A percentile compares a stretch with the other conserved stretches of the same genome.
Evolutionary conservation across 331 rosid genomes (phyloP).

Genomic region (Acacia concinna): DNA sequence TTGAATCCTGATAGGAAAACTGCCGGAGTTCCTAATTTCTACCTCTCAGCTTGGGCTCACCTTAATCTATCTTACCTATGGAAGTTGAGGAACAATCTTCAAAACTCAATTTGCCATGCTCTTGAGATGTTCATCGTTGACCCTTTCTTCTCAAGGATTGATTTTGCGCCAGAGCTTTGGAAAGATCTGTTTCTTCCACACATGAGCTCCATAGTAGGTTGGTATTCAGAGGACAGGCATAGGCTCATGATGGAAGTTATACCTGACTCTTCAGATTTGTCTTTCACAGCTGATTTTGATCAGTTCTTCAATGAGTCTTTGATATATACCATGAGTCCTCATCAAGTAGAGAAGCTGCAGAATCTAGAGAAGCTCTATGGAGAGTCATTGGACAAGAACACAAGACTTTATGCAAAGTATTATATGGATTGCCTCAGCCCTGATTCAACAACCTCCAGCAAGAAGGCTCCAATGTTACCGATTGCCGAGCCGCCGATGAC

Average conservation of each 20-base stretch:
- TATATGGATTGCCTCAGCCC: slow-evolving; percentile 68
- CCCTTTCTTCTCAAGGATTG: slow-evolving; percentile 80
- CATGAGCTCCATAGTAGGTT: slow-evolving; percentile 84
- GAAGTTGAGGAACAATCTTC: slow-evolving; percentile 65
- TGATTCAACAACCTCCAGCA: slow-evolving; percentile 59
- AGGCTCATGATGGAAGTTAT: slow-evolving; percentile 77
- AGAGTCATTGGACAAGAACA: slow-evolving; percentile 77
- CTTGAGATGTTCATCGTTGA: slow-evolving; percentile 86
- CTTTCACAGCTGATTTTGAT: slow-evolving; percentile 77
- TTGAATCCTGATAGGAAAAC: slow-evolving; percentile 71
- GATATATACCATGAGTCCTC: slow-evolving; percentile 71
- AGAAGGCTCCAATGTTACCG: slow-evolving; percentile 83
- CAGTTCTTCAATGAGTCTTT: slow-evolving; percentile 78
- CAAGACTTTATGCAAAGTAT: slow-evolving; percentile 75
- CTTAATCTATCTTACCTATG: slow-evolving; percentile 74
- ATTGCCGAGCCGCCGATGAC: slow-evolving; percentile 98
- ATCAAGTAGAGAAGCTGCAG: slow-evolving; percentile 67
- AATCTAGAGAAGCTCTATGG: slow-evolving; percentile 83
- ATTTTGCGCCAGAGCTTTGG: slow-evolving; percentile 92
- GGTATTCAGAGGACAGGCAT: slow-evolving; percentile 91
- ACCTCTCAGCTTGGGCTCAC: slow-evolving; percentile 95
- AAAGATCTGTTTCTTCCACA: slow-evolving; percentile 77
- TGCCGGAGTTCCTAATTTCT: slow-evolving; percentile 92
- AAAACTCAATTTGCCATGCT: slow-evolving; percentile 57
- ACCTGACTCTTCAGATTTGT: slow-evolving; percentile 76